phyloP scores from a whole-genome alignment of 83 land plant genomes.

The Diphasiastrum complanatum region DNA sequence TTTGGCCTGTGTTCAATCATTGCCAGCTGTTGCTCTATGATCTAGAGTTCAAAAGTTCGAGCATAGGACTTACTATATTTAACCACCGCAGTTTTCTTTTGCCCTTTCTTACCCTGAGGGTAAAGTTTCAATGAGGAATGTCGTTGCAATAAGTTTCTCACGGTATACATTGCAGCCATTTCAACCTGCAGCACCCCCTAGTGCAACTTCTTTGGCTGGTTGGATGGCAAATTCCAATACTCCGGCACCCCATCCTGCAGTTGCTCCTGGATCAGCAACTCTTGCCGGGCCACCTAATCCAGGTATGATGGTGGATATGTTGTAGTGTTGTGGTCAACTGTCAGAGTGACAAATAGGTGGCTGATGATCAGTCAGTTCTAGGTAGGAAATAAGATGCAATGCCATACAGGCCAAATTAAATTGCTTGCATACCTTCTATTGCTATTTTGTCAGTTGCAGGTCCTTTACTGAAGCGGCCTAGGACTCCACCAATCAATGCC shows the following conservation, averaged over 20 bases:
- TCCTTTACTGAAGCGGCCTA: constrained; percentile 79
- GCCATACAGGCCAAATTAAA: not conserved
- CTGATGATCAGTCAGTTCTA: not conserved
- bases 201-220: constrained; percentile 68
- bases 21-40: not conserved
- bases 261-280: constrained; percentile 69
- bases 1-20: not conserved
- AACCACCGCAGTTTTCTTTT: not conserved
- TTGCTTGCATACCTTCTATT: constrained; percentile 26
- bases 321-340: not conserved
- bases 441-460: constrained; percentile 32
- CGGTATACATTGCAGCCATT: constrained; percentile 70
- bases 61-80: too few relatives aligned
- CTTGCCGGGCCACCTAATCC: constrained; percentile 55
- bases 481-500: constrained; percentile 70
- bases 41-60: not conserved
- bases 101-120: constrained; percentile 6
- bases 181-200: constrained; percentile 61
- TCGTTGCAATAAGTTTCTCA: too few relatives aligned
- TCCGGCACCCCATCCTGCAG: constrained; percentile 70
- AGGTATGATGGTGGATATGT: constrained; percentile 33
- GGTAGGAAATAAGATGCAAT: not conserved
- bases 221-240: constrained; percentile 90
- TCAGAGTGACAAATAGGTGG: not conserved
- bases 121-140: too few relatives aligned